These are phyloP conservation scores for Fusarium guadeloupense DNA, from an alignment of 2,329 filamentous ascomycete genomes.

Conservation along the genomic window DNA sequence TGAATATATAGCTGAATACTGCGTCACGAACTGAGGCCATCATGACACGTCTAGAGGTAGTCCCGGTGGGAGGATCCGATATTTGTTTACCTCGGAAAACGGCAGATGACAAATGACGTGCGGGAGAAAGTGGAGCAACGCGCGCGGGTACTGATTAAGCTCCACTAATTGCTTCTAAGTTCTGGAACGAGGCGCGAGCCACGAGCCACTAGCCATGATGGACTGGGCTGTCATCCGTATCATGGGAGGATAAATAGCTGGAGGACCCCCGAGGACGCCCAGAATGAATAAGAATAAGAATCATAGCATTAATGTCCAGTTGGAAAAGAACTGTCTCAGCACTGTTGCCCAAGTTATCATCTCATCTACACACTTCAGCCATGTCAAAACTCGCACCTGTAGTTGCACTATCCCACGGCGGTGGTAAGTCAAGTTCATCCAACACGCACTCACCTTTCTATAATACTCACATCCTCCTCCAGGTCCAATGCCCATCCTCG, in stretches of 20 bases:
- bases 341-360: slow-evolving; percentile 4
- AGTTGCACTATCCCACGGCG: slow-evolving; percentile 61
- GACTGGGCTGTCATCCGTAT: slow-evolving; percentile 16
- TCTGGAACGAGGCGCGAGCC: neutral
- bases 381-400: slow-evolving; percentile 56
- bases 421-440: slow-evolving; percentile 47
- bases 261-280: slow-evolving; percentile 13
- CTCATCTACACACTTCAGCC: slow-evolving; percentile 18
- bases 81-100: slow-evolving; percentile 15
- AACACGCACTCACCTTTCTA: neutral
- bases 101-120: slow-evolving; percentile 30
- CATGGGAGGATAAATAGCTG: slow-evolving; percentile 29
- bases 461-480: neutral
- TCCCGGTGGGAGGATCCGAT: neutral
- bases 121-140: slow-evolving; percentile 27
- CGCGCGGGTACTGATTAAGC: slow-evolving; percentile 46
- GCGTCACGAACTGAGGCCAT: too few relatives aligned
- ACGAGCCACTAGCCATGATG: slow-evolving; percentile 35
- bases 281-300: neutral
- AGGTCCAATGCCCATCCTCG: slow-evolving; percentile 67
- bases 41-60: too few relatives aligned
- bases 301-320: slow-evolving; percentile 19
- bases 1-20: too few relatives aligned
- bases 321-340: slow-evolving; percentile 9
- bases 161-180: neutral